Base-by-base conservation (phyloP, 2,329 filamentous ascomycete species). In the Talaromyces rugulosus region DNA sequence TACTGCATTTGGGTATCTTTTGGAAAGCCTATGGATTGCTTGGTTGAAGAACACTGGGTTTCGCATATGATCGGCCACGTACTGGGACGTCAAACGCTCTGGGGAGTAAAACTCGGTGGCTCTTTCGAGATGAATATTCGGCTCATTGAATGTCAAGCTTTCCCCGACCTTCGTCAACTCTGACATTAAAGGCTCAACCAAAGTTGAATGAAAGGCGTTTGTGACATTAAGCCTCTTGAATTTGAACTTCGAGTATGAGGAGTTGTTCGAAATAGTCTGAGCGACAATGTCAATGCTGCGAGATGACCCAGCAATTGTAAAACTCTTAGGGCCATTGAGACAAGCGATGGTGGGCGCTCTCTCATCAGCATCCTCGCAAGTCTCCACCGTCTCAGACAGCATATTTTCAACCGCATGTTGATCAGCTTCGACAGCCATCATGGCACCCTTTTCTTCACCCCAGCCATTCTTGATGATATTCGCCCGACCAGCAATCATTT, bases 41-140 rank as follows among this genome's bases (percentile, higher is more conserved):
- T 81, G 70, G 4, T 70, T 52, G 67, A 83, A 83, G 65, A 71
- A 82, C 0, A 84, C 81, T 0, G 82, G 78, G 0, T 75, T 47
- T 1, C 80, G 65, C 67, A 79, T 75, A 57, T 83, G 81, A 0
- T 72, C 58, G 0, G 74, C 55, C 2, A 77, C 56, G 18, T 56
- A 64, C 7, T 62, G 58, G 4, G 63, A 62, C 2, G 52, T 61
- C 23, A 50, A 12, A 8, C 47, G 14, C 9, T 51, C 56, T 2
- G 33, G 56, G 31, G 16, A 36, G 18, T 55, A 33, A 12, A 60
- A 14, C 51, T 66, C 57, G 3, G 64, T 69, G 0, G 69, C 66
- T 36, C 62, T 58, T 60, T 73, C 67, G 78, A 82, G 7, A 81
- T 71, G 27, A 71, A 81, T 77, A 1, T 9, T 53, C 1, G 74